Evolutionary conservation across 2,329 filamentous ascomycete species (phyloP).

Genomic region (Fusarium azukiicola): DNA sequence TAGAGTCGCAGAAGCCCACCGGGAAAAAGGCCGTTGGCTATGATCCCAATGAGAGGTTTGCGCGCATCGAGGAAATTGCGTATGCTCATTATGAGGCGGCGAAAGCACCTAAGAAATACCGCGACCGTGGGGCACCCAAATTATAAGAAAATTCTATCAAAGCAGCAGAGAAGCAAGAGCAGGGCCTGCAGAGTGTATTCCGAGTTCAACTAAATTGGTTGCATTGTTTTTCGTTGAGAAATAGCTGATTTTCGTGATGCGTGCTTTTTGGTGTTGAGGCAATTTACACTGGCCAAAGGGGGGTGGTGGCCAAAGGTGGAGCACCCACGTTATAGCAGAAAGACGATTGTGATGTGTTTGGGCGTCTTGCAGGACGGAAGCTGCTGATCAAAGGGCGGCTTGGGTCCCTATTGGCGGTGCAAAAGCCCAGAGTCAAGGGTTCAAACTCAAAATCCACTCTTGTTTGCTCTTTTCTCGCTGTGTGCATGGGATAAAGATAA

Average conservation of each 20-base stretch:
- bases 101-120: neutral
- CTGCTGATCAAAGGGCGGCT: neutral
- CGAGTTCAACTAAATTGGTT: neutral
- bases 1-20: neutral
- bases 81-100: neutral
- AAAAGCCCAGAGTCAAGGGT: neutral
- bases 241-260: neutral
- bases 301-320: too few species aligned
- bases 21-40: neutral
- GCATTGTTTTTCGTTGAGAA: neutral
- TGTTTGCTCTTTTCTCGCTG: slow-evolving; percentile 2
- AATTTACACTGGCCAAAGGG: neutral
- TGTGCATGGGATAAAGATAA: neutral
- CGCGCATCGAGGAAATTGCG: neutral
- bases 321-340: too few species aligned
- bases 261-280: neutral
- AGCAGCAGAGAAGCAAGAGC: neutral
- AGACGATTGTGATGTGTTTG: neutral
- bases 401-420: neutral
- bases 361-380: neutral
- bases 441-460: slow-evolving; percentile 7
- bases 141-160: slow-evolving; percentile 6
- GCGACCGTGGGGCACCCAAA: neutral
- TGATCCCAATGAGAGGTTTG: neutral
- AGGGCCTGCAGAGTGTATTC: neutral